Evolutionary conservation across 2,329 filamentous ascomycete species (phyloP), one percentile per base, ranked within the genome.

Genomic region (Diaporthe australafricana): DNA sequence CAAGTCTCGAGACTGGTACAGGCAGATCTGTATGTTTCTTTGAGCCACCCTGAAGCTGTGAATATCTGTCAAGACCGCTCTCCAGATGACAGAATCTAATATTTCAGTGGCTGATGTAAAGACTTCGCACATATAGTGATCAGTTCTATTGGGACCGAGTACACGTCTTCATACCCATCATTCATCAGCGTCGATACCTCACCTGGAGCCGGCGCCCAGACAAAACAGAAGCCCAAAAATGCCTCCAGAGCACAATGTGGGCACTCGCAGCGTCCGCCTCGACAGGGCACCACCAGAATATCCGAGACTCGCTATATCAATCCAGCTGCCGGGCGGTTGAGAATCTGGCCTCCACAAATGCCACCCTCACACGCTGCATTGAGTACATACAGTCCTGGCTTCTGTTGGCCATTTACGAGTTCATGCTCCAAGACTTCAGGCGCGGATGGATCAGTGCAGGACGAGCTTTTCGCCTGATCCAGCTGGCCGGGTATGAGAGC

Each of bases 171-270:
- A 48, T 74, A 9, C 75, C 76, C 1, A 74, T 77, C 11, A 35
- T 77, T 22, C 71, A 77, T 45, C 70, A 75, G 22, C 57, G 70
- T 9, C 70, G 69, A 1, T 76, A 77, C 35, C 63, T 57, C 9
- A 57, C 73, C 7, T 75, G 71, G 71, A 56, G 68, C 5, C 71
- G 68, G 11, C 25, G 42, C 17, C 38, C 56, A 20, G 56, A 62
- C 4, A 62, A 62, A 6, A 45, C 16, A 11, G 56, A 62, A 11
- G 56, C 56, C 17, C 56, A 62, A 45, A 22, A 66, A 7, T 79
- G 79, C 38, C 73, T 83, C 5, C 81, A 82, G 68, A 77, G 78
- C 63, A 78, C 81, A 30, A 80, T 83, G 80, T 81, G 81, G 80
- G 78, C 80, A 1, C 56, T 81, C 12, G 81, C 81, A 14, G 78